phyloP scores from a whole-genome alignment of 441 rosid genomes.

The Populus tomentosa region DNA sequence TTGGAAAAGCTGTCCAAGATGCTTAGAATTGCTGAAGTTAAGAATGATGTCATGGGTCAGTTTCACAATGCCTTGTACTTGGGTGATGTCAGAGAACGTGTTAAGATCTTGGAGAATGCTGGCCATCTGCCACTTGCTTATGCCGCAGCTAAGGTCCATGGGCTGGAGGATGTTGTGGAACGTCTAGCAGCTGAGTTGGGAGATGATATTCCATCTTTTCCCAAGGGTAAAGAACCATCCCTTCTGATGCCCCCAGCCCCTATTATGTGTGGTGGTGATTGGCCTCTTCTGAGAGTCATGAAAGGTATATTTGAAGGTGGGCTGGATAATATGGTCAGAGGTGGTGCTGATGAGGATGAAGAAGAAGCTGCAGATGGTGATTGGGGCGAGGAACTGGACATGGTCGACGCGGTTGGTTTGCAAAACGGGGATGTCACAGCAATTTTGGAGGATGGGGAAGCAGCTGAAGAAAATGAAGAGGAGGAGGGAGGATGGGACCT shows the following conservation, averaged over 20 bases:
- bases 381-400: slow-evolving; percentile 77
- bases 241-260: slow-evolving; percentile 73
- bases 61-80: slow-evolving; percentile 81
- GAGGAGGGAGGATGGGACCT: slow-evolving; percentile 89
- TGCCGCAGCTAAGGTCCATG: slow-evolving; percentile 62
- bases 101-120: slow-evolving; percentile 71
- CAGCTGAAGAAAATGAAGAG: slow-evolving; percentile 36
- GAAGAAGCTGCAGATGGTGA: slow-evolving; percentile 56
- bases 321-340: slow-evolving; percentile 47
- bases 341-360: slow-evolving; percentile 43
- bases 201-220: slow-evolving; percentile 58
- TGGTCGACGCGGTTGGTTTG: slow-evolving; percentile 54
- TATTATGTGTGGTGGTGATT: slow-evolving; percentile 69
- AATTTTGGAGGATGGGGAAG: slow-evolving; percentile 59
- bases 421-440: slow-evolving; percentile 53
- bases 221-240: slow-evolving; percentile 57
- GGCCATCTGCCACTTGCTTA: slow-evolving; percentile 80
- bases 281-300: slow-evolving; percentile 86
- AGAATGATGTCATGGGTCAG: slow-evolving; percentile 90
- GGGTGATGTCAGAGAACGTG: slow-evolving; percentile 79
- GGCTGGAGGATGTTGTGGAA: slow-evolving; percentile 61
- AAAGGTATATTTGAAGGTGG: slow-evolving; percentile 86
- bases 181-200: slow-evolving; percentile 63
- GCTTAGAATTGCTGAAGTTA: slow-evolving; percentile 89
- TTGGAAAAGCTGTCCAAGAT: slow-evolving; percentile 71